phyloP scores from a whole-genome alignment of 2,329 filamentous ascomycete genomes.

The Aspergillus sp. region DNA sequence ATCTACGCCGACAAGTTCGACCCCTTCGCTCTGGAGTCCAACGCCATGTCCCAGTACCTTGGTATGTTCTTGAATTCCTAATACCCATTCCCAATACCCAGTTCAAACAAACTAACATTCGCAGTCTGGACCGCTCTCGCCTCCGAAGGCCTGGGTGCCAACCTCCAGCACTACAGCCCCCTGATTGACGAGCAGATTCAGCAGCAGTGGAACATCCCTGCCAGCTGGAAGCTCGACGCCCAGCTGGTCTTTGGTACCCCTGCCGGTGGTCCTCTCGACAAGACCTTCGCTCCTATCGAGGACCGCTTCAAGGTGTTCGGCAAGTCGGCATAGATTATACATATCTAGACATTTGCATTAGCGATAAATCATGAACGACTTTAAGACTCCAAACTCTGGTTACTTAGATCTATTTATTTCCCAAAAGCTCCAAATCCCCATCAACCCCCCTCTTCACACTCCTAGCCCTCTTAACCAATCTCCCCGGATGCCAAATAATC shows the following conservation, averaged over 20 bases:
- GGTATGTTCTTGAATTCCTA: conserved; percentile 19
- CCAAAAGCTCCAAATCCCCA: background rate
- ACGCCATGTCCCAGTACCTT: conserved; percentile 75
- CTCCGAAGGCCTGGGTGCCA: conserved; percentile 79
- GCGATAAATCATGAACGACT: background rate
- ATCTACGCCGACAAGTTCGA: conserved; percentile 80
- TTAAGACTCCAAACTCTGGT: background rate
- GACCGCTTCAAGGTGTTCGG: conserved; percentile 37
- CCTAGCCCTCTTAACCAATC: conserved; percentile 6
- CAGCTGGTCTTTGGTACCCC: conserved; percentile 76
- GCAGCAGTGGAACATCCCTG: conserved; percentile 67
- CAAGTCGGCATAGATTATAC: conserved; percentile 20
- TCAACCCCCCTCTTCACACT: background rate
- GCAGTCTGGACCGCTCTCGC: conserved; percentile 74
- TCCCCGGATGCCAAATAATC: conserved; percentile 26
- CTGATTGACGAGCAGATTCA: conserved; percentile 72
- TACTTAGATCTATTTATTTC: background rate
- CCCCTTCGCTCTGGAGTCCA: conserved; percentile 70
- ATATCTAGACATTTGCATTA: background rate
- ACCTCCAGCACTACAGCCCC: conserved; percentile 91
- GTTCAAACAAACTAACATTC: conserved; percentile 3
- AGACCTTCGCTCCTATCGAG: conserved; percentile 30
- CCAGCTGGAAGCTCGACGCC: conserved; percentile 72
- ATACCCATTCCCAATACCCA: background rate
- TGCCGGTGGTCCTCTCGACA: conserved; percentile 23